phyloP scores from a whole-genome alignment of 805 yeast species.

The Myxozyma sirexii region DNA sequence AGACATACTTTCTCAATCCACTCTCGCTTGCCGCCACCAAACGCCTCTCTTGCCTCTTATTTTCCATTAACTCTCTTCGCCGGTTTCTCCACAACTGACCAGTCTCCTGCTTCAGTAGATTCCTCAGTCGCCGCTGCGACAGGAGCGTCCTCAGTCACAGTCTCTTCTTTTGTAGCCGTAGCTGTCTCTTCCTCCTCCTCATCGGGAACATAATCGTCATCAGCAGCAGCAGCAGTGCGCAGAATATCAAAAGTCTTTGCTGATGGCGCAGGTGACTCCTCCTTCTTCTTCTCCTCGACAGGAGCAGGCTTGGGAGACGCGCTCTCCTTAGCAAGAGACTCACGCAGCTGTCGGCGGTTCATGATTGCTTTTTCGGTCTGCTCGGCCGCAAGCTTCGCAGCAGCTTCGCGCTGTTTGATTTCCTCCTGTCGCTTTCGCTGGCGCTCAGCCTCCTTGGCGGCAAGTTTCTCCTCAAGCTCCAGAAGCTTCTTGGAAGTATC shows the following conservation, averaged over 20 bases:
- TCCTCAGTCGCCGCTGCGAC: conserved; percentile 20
- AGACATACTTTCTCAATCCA: not conserved
- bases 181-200: conserved; percentile 28
- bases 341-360: conserved; percentile 9
- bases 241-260: conserved; percentile 27
- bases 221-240: conserved; percentile 23
- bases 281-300: conserved; percentile 23
- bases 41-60: not conserved
- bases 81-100: conserved; percentile 33
- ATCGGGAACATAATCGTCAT: conserved; percentile 30
- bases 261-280: conserved; percentile 20
- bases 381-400: conserved; percentile 10
- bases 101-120: conserved; percentile 33
- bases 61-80: conserved; percentile 21
- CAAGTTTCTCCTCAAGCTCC: conserved; percentile 56
- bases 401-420: conserved; percentile 17
- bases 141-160: conserved; percentile 21
- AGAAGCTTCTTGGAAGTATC: conserved; percentile 67
- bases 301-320: not conserved
- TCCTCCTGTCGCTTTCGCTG: conserved; percentile 1
- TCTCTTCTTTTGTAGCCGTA: conserved; percentile 4
- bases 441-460: conserved; percentile 13
- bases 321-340: not conserved
- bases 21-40: not conserved
- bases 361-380: not conserved